These are phyloP conservation scores for Pichia sp. DNA, from an alignment of 1,139 yeast species.

Conservation along the genomic window DNA sequence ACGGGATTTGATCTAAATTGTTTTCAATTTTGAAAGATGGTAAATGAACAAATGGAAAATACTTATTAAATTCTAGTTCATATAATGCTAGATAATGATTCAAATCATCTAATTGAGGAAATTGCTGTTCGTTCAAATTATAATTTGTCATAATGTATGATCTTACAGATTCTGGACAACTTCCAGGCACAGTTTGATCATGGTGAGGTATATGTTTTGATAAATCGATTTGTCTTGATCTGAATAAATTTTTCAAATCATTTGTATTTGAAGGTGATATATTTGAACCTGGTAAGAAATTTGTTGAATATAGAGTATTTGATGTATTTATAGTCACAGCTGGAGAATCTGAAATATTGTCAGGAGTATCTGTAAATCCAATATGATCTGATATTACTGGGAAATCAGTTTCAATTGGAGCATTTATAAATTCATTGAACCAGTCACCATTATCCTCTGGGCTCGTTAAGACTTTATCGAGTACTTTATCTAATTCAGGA, in stretches of 20 bases:
- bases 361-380: slow-evolving; percentile 47
- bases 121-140: slow-evolving; percentile 46
- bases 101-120: slow-evolving; percentile 69
- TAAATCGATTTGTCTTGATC: slow-evolving; percentile 55
- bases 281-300: slow-evolving; percentile 3
- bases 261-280: slow-evolving; percentile 14
- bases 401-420: slow-evolving; percentile 53
- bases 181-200: slow-evolving; percentile 25
- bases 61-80: slow-evolving; percentile 68
- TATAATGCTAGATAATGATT: slow-evolving; percentile 67
- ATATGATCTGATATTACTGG: slow-evolving; percentile 47
- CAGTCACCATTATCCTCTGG: slow-evolving; percentile 40
- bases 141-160: slow-evolving; percentile 46
- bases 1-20: slow-evolving; percentile 60
- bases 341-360: slow-evolving; percentile 19
- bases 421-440: slow-evolving; percentile 59
- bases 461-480: slow-evolving; percentile 16
- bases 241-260: slow-evolving; percentile 49
- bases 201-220: slow-evolving; percentile 34
- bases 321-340: slow-evolving; percentile 2
- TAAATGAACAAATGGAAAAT: slow-evolving; percentile 78
- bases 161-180: slow-evolving; percentile 48
- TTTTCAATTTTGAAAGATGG: slow-evolving; percentile 53
- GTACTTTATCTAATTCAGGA: slow-evolving; percentile 15
- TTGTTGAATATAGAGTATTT: slow-evolving; percentile 18